Conservation (phyloP, 345 rosid genomes). For the Tarenaya hassleriana region DNA sequence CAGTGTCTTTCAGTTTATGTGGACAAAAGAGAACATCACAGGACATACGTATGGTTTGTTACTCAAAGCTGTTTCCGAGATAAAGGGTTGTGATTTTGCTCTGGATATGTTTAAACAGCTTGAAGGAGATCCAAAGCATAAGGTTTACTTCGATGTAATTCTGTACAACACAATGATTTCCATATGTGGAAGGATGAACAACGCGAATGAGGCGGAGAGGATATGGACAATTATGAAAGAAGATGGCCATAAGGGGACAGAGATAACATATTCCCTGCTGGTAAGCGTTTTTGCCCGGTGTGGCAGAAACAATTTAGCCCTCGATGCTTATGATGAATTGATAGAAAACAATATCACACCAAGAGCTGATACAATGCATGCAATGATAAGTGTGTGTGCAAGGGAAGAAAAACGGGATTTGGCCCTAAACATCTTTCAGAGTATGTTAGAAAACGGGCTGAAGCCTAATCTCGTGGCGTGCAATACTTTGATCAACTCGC, state of each 20-base stretch:
- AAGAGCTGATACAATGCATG: constrained; percentile 48
- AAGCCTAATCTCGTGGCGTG: constrained; percentile 61
- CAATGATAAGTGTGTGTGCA: constrained; percentile 47
- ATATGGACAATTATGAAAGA: constrained; percentile 56
- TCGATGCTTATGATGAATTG: constrained; percentile 74
- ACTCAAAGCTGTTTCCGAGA: constrained; percentile 54
- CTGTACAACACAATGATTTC: constrained; percentile 74
- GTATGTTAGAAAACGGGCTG: constrained; percentile 41
- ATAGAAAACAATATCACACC: constrained; percentile 38
- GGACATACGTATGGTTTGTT: constrained; percentile 62
- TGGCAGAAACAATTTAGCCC: constrained; percentile 51
- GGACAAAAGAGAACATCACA: constrained; percentile 36
- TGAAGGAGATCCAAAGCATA: constrained; percentile 33
- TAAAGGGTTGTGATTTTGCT: constrained; percentile 48
- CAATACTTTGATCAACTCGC: constrained; percentile 60
- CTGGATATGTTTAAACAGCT: constrained; percentile 45
- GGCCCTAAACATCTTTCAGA: constrained; percentile 45
- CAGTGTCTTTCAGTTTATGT: constrained; percentile 52
- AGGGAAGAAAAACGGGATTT: constrained; percentile 60
- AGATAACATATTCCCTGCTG: constrained; percentile 53
- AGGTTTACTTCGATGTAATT: constrained; percentile 44
- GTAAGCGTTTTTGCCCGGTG: constrained; percentile 67
- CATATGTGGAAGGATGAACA: constrained; percentile 46
- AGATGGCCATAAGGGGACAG: constrained; percentile 52
- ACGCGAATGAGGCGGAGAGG: constrained; percentile 51